Evolutionary conservation across 345 rosid genomes (phyloP), one percentile per base, ranked within the genome.

Genomic region (Rhizophora mangle): DNA sequence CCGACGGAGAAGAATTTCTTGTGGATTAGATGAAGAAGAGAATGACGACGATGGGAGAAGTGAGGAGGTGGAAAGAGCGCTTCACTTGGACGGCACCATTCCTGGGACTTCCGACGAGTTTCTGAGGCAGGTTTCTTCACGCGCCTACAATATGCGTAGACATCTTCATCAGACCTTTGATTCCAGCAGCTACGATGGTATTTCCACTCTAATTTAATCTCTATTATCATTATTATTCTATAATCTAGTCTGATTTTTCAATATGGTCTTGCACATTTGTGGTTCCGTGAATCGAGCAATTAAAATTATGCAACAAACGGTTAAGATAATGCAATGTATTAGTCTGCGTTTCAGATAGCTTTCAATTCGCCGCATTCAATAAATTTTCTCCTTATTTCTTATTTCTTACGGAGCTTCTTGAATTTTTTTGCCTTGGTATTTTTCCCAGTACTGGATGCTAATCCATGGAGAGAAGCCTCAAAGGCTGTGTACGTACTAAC

Each of bases 101-200:
- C 97, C 97, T 1, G 87, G 96, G 47, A 88, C 85, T 29, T 87
- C 96, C 19, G 79, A 84, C 55, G 99, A 89, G 86, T 91, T 91
- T 71, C 84, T 95, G 56, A 86, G 85, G 83, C 85, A 70, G 75
- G 96, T 92, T 7, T 91, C 99, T 2, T 95, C 99, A 27, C 96
- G 99, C 73, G 99, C 99, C 62, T 95, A 95, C 64, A 96, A 86
- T 68, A 95, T 95, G 91, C 93, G 99, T 59, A 83, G 97, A 69
- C 84, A 89, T 77, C 76, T 95, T 31, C 90, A 95, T 13, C 96
- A 92, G 80, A 76, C 85, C 24, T 86, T 95, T 62, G 97, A 95
- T 67, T 80, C 82, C 79, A 86, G 89, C 83, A 95, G 96, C 86
- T 92, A 91, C 69, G 99, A 95, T 39, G 96, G 99, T 95, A 76